Evolutionary conservation across 1,284 basidiomycete genomes (phyloP), one percentile per base, ranked within the genome.

Genomic region (Neolentinus lepideus): DNA sequence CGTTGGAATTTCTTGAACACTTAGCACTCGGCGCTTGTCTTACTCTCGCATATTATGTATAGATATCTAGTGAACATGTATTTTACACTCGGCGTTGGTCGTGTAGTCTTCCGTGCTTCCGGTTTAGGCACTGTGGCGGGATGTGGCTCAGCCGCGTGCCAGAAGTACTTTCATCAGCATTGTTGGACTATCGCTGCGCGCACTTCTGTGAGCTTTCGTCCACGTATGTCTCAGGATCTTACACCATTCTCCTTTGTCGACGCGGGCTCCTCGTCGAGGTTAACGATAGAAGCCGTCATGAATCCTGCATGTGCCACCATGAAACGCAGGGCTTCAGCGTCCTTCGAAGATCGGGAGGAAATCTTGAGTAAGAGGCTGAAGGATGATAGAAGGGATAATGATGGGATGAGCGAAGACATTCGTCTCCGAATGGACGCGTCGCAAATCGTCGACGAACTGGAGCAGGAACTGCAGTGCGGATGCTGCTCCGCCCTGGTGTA

Each of bases 401-500:
- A 61, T 4, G 31, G n/a, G 16, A 11, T 6, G 6, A 56, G 53
- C 0, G 56, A 62, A 22, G 61, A 61, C 19, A 26, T 47, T 22
- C 51, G 29, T 22, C 29, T 55, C 29, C n/a, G 48, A 43, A 51
- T 68, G 57, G 63, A 69, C 61, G 67, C 68, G 12, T 55, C 56
- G 46, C 62, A 69, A 52, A 73, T 90, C 53, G 77, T 76, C 25
- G 80, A 85, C 52, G 80, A 84, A 60, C 71, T 90, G 54, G 80
- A 77, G 33, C 76, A 86, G 64, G 89, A 91, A 66, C 74, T 91
- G 45, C 83, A 87, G 61, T 91, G 88, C 61, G 89, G 85, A n/a
- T 90, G 88, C 65, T 91, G 88, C 67, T 79, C 87, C 29, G 88
- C 81, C 56, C 75, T 91, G 46, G 82, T 88, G 56, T 89, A 90